These are phyloP conservation scores for Phytophthora chlamydospora DNA, from an alignment of 352 stramenopile species.

Conservation along the genomic window DNA sequence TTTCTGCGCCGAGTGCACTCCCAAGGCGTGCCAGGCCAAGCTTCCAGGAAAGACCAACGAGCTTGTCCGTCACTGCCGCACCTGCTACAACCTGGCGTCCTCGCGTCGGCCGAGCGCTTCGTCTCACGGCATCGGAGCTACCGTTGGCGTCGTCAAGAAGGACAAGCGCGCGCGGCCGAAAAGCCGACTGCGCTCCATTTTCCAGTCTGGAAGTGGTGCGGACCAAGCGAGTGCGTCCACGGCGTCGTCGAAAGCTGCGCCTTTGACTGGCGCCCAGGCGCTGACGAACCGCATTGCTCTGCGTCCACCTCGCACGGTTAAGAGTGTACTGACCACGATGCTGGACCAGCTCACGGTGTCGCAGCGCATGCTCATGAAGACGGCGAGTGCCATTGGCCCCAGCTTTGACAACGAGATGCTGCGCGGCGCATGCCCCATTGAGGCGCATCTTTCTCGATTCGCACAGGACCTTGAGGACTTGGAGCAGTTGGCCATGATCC, in stretches of 20 bases:
- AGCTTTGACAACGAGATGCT: conserved; percentile 82
- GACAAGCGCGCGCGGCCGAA: conserved; percentile 44
- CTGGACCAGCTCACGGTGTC: conserved; percentile 85
- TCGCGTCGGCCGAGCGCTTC: conserved; percentile 62
- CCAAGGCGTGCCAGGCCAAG: conserved; percentile 77
- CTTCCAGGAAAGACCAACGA: conserved; percentile 63
- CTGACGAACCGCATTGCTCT: conserved; percentile 78
- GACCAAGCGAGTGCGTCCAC: conserved; percentile 24
- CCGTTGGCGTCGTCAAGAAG: conserved; percentile 24
- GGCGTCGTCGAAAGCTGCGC: conserved; percentile 13
- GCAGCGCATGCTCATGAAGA: conserved; percentile 90
- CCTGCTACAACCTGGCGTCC: conserved; percentile 81
- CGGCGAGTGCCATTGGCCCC: conserved; percentile 77
- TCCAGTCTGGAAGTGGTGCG: conserved; percentile 42
- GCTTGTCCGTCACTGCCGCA: conserved; percentile 72
- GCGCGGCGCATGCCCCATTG: conserved; percentile 71
- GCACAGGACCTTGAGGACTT: conserved; percentile 73
- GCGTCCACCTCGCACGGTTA: conserved; percentile 74
- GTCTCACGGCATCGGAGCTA: conserved; percentile 47
- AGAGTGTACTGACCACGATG: conserved; percentile 84
- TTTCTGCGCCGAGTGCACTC: conserved; percentile 80
- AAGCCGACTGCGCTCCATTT: conserved; percentile 66
- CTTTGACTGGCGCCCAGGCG: conserved; percentile 29
- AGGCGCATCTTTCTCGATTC: conserved; percentile 71
- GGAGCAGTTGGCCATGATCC: conserved; percentile 79